These are phyloP conservation scores for Backusella tuberculispora DNA, from an alignment of 192 early-diverging fungal genomes.

Conservation along the genomic window DNA sequence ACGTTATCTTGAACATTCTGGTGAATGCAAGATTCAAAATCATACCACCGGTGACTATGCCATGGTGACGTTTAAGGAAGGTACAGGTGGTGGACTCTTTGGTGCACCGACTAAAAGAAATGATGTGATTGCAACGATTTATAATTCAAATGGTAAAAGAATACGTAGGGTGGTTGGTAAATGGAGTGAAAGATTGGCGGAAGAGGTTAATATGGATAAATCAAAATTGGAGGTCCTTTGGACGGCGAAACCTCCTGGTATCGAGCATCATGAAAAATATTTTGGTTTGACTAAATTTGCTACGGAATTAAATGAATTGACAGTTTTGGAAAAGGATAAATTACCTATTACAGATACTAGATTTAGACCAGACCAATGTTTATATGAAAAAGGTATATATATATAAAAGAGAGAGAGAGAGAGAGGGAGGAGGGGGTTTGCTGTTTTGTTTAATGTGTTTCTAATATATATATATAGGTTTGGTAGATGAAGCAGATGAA, in stretches of 20 bases:
- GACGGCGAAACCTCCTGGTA: conserved; percentile 71
- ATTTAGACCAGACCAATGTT: conserved; percentile 89
- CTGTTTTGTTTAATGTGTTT: background rate
- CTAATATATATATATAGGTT: conserved; percentile 47
- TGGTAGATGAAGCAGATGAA: conserved; percentile 76
- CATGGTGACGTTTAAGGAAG: conserved; percentile 86
- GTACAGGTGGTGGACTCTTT: conserved; percentile 71
- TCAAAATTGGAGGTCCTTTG: conserved; percentile 81
- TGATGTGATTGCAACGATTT: conserved; percentile 69
- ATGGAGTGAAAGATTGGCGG: conserved; percentile 69
- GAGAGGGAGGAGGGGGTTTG: background rate
- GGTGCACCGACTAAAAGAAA: conserved; percentile 64
- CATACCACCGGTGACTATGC: conserved; percentile 71
- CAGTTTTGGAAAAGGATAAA: conserved; percentile 55
- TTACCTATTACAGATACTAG: conserved; percentile 93
- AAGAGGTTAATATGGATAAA: conserved; percentile 58
- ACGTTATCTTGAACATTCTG: conserved; percentile 91
- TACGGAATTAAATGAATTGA: conserved; percentile 89
- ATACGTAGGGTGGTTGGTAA: conserved; percentile 53
- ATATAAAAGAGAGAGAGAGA: background rate
- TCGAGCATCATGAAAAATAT: conserved; percentile 70
- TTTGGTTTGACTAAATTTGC: conserved; percentile 92
- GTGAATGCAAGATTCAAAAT: conserved; percentile 84
- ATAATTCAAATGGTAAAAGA: conserved; percentile 54
- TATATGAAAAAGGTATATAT: conserved; percentile 72